phyloP scores from a whole-genome alignment of 257 asterid genomes.

The Thymus mandschuricus region DNA sequence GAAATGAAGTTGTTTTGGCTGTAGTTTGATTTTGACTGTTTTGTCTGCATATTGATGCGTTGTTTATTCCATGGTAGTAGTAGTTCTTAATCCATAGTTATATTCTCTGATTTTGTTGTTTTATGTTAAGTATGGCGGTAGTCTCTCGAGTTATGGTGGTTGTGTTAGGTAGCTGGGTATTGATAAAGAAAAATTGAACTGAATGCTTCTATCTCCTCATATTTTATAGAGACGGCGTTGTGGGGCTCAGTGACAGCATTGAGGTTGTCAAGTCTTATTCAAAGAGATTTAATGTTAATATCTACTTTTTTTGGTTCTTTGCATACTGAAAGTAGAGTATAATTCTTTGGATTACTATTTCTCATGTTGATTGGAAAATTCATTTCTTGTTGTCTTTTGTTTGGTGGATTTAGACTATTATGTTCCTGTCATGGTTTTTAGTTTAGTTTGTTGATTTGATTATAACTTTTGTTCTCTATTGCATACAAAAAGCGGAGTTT shows the following conservation, averaged over 20 bases:
- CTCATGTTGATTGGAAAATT: too few species aligned
- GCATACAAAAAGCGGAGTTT: not conserved
- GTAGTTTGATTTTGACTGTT: not conserved
- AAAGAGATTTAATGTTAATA: not conserved
- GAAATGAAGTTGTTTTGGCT: not conserved
- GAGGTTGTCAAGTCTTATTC: not conserved
- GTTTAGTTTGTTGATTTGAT: not conserved
- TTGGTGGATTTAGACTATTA: not conserved
- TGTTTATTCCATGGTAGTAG: not conserved
- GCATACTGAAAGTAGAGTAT: not conserved
- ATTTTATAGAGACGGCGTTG: not conserved
- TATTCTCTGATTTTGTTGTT: not conserved
- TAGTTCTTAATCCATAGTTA: not conserved
- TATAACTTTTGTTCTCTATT: not conserved
- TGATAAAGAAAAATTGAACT: not conserved
- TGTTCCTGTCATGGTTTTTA: not conserved
- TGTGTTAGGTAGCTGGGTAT: not conserved
- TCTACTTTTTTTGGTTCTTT: not conserved
- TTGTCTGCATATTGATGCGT: not conserved
- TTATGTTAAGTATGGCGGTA: not conserved
- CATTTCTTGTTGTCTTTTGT: not conserved
- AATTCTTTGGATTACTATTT: not conserved
- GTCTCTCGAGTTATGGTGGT: not conserved
- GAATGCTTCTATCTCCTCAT: constrained; percentile 1
- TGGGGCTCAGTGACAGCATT: not conserved